Evolutionary conservation across 768 basidiomycete species (phyloP).

Genomic region (Podaxis mareebaensis): DNA sequence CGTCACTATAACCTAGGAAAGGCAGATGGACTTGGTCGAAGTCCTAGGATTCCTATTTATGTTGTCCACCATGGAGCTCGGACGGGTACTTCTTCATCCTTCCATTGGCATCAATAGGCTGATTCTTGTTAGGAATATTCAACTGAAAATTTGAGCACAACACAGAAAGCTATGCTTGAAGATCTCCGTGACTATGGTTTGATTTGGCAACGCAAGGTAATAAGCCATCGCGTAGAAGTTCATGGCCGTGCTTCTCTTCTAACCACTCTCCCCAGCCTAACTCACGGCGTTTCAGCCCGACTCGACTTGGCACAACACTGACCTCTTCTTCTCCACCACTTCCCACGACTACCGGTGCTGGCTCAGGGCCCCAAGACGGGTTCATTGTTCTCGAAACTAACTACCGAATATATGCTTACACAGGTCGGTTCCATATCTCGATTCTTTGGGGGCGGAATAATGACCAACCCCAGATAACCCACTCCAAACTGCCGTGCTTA

Average conservation of each 20-base stretch:
- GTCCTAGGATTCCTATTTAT: constrained; percentile 95
- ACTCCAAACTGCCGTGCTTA: constrained; percentile 92
- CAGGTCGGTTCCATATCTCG: constrained; percentile 52
- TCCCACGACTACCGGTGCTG: constrained; percentile 60
- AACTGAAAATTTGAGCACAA: constrained; percentile 73
- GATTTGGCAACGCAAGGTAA: constrained; percentile 81
- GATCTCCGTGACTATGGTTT: constrained; percentile 95
- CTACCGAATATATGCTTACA: constrained; percentile 97
- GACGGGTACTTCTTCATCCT: constrained; percentile 55
- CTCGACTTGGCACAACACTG: constrained; percentile 90
- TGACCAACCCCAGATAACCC: constrained; percentile 71
- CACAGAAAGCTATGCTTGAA: constrained; percentile 84
- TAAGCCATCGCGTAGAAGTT: constrained; percentile 25
- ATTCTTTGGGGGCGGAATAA: constrained; percentile 21
- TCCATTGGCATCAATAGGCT: constrained; percentile 19
- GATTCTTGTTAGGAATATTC: constrained; percentile 74
- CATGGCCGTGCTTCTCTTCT: constrained; percentile 24
- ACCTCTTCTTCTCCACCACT: constrained; percentile 87
- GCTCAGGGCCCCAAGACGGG: constrained; percentile 69
- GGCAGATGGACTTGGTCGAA: constrained; percentile 90
- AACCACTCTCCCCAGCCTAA: constrained; percentile 48
- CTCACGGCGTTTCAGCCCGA: constrained; percentile 87
- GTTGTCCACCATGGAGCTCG: constrained; percentile 95
- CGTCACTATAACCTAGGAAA: constrained; percentile 50
- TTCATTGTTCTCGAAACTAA: constrained; percentile 98